These are phyloP conservation scores for Rhododendron griersonianum DNA, from an alignment of 148 eudicot genomes.

Conservation along the genomic window DNA sequence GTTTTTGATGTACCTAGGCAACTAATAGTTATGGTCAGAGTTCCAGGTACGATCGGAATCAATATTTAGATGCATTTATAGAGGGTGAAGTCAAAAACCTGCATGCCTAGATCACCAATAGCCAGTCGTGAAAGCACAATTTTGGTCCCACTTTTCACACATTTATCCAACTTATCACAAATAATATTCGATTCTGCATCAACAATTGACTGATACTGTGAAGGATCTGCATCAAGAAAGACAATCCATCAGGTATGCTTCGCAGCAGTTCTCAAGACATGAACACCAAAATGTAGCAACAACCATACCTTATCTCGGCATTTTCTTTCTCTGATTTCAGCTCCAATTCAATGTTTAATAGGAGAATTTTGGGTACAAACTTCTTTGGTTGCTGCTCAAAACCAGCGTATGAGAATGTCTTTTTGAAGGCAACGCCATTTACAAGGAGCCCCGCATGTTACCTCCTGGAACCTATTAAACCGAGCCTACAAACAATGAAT, in stretches of 20 bases:
- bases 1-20: not conserved
- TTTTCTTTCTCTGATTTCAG: conserved; percentile 98
- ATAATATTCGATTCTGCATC: conserved; percentile 99
- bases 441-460: conserved; percentile 96
- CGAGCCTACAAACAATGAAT: not conserved
- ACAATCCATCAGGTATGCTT: conserved; percentile 4
- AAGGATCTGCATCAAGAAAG: conserved; percentile 53
- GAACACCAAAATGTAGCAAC: not conserved
- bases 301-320: conserved; percentile 84
- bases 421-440: conserved; percentile 93
- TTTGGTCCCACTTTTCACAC: conserved; percentile 95
- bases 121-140: conserved; percentile 95
- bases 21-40: not conserved
- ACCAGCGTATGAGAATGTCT: conserved; percentile 98
- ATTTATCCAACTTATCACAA: conserved; percentile 92
- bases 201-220: conserved; percentile 93
- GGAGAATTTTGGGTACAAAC: conserved; percentile 81
- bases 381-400: conserved; percentile 98
- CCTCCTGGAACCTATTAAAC: conserved; percentile 90
- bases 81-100: conserved; percentile 38
- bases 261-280: not conserved
- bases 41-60: not conserved
- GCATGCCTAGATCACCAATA: conserved; percentile 93
- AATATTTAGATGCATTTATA: not conserved
- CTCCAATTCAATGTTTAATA: conserved; percentile 89